Conservation (phyloP, 495 filamentous ascomycete species). For the Penicillium pulvis region DNA sequence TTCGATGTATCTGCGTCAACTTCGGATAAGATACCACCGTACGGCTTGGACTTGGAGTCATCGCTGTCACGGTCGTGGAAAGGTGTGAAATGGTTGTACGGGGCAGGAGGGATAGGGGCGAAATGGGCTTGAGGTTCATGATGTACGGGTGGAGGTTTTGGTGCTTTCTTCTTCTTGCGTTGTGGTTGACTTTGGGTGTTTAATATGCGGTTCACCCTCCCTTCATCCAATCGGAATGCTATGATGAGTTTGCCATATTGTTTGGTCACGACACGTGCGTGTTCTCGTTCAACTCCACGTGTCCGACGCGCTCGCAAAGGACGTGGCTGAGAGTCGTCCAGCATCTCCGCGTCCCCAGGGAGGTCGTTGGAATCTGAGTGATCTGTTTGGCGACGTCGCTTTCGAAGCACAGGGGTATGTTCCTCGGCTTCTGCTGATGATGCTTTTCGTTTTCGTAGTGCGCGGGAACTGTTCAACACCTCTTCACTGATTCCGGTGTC, state of each 20-base stretch:
- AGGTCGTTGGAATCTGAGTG: constrained; percentile 22
- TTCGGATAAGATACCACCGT: constrained; percentile 89
- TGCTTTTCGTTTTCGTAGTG: constrained; percentile 83
- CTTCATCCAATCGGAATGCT: constrained; percentile 59
- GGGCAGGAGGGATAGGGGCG: constrained; percentile 47
- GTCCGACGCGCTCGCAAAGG: constrained; percentile 37
- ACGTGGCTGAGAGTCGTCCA: constrained; percentile 29
- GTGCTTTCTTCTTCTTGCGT: constrained; percentile 39
- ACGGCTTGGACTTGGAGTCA: constrained; percentile 88
- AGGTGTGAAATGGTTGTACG: constrained; percentile 75
- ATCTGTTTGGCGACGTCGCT: constrained; percentile 45
- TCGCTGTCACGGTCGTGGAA: constrained; percentile 87
- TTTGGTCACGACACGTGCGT: constrained; percentile 37
- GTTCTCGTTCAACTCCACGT: constrained; percentile 37
- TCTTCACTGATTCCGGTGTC: constrained; percentile 75
- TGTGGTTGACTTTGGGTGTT: constrained; percentile 38
- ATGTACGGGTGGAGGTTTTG: constrained; percentile 33
- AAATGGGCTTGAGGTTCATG: constrained; percentile 48
- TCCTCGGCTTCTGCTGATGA: constrained; percentile 59
- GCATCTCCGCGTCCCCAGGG: constrained; percentile 23
- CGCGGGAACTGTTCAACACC: constrained; percentile 80
- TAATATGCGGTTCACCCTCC: constrained; percentile 61
- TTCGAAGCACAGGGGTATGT: constrained; percentile 45
- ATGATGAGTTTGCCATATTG: constrained; percentile 54
- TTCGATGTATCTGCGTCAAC: constrained; percentile 87